Evolutionary conservation across 805 yeast genomes (phyloP).

Genomic region (Dipodascus albidus): DNA sequence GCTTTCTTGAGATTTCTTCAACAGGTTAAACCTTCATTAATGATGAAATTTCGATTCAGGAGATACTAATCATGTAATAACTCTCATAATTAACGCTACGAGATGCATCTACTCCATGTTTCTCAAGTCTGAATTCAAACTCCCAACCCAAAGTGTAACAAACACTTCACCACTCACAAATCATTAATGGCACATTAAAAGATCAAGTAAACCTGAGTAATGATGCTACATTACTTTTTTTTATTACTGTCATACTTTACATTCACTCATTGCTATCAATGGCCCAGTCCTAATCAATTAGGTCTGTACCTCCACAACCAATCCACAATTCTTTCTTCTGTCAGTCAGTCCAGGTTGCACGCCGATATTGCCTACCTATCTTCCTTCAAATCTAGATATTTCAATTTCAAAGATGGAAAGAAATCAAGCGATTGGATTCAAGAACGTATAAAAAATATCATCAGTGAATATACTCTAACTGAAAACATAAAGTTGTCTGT

Average conservation of each 20-base stretch:
- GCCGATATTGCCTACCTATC: neutral
- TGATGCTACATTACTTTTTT: neutral
- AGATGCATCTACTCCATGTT: too few relatives aligned
- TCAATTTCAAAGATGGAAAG: neutral
- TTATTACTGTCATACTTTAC: neutral
- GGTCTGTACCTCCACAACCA: slow-evolving; percentile 4
- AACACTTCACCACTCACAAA: too few relatives aligned
- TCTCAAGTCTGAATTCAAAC: too few relatives aligned
- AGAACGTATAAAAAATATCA: neutral
- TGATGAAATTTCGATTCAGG: too few relatives aligned
- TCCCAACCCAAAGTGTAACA: too few relatives aligned
- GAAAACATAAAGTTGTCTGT: neutral
- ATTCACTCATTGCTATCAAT: neutral
- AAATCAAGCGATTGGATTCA: neutral
- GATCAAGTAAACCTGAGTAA: too few relatives aligned
- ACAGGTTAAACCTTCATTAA: too few relatives aligned
- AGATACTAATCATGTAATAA: too few relatives aligned
- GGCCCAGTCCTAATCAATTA: neutral
- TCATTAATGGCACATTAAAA: too few relatives aligned
- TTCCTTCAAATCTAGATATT: neutral
- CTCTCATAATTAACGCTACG: too few relatives aligned
- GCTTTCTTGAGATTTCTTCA: too few relatives aligned
- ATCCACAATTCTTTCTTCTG: neutral
- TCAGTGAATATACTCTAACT: neutral
- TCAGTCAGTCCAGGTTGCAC: neutral